phyloP scores from a whole-genome alignment of 495 filamentous ascomycete species.

The Xylaria bambusicola region DNA sequence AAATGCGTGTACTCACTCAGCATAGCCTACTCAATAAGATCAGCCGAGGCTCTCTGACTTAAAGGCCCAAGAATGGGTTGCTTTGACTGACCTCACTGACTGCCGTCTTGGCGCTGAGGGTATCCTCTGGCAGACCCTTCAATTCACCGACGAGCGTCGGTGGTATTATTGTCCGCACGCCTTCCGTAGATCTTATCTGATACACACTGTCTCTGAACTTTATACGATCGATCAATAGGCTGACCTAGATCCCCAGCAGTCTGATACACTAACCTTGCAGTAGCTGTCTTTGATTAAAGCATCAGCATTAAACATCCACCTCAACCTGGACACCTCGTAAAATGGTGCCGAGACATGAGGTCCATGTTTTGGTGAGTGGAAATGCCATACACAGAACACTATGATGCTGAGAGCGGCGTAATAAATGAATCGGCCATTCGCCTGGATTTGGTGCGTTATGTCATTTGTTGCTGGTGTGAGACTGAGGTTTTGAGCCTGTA shows the following conservation, averaged over 20 bases:
- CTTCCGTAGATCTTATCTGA: slow-evolving; percentile 43
- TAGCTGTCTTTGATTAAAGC: slow-evolving; percentile 37
- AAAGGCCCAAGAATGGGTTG: not conserved
- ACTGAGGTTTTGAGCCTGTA: slow-evolving; percentile 22
- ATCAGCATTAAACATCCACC: slow-evolving; percentile 42
- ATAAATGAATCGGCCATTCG: slow-evolving; percentile 28
- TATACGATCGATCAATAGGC: not conserved
- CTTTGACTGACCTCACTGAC: slow-evolving; percentile 33
- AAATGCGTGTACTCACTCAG: slow-evolving; percentile 40
- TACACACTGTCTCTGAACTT: slow-evolving; percentile 41
- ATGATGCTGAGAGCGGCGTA: slow-evolving; percentile 31
- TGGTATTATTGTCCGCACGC: slow-evolving; percentile 38
- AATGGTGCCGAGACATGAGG: slow-evolving; percentile 29
- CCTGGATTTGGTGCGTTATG: slow-evolving; percentile 21
- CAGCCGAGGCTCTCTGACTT: not conserved
- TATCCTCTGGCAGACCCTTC: slow-evolving; percentile 42
- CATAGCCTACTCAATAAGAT: slow-evolving; percentile 30
- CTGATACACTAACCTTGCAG: slow-evolving; percentile 26
- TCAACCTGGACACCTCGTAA: slow-evolving; percentile 36
- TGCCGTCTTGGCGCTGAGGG: slow-evolving; percentile 38
- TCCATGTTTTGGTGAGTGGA: slow-evolving; percentile 27
- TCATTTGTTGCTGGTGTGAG: slow-evolving; percentile 23
- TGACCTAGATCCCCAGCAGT: not conserved
- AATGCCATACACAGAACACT: slow-evolving; percentile 30
- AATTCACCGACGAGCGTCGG: slow-evolving; percentile 38